phyloP scores from a whole-genome alignment of 139 green algal genomes.

The Zygnema cylindricum region DNA sequence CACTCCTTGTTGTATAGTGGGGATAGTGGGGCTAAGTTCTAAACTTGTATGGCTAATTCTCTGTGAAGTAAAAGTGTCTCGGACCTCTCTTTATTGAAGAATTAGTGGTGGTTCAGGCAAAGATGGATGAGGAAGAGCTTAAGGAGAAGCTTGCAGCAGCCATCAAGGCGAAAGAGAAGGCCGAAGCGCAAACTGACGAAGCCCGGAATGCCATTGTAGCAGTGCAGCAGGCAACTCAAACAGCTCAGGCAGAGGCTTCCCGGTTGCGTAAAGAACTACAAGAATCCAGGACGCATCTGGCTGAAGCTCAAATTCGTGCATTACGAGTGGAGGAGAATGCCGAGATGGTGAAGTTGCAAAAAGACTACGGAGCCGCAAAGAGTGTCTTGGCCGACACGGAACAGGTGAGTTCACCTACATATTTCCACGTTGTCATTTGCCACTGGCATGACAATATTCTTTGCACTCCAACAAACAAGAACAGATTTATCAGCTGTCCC shows the following conservation, averaged over 20 bases:
- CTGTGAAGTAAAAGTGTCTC: too few species aligned
- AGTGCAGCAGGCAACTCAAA: neutral
- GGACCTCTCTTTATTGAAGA: too few species aligned
- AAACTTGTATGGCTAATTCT: too few species aligned
- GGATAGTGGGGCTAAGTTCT: too few species aligned
- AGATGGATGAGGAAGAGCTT: constrained; percentile 43
- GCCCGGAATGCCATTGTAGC: neutral
- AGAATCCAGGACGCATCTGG: neutral
- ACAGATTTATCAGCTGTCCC: too few species aligned
- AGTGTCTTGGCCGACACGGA: constrained; percentile 30
- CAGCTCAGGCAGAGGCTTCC: constrained; percentile 6
- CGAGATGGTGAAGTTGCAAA: constrained; percentile 19
- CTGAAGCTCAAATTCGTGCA: neutral
- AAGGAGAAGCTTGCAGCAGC: constrained; percentile 39
- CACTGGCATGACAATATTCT: too few species aligned
- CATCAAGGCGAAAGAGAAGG: constrained; percentile 1
- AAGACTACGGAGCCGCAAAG: constrained; percentile 23
- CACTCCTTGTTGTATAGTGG: too few species aligned
- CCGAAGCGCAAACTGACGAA: constrained; percentile 15
- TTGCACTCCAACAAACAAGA: too few species aligned
- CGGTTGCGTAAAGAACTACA: constrained; percentile 22
- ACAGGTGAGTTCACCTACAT: constrained; percentile 46
- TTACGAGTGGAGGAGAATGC: constrained; percentile 21
- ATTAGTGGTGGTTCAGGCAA: too few species aligned
- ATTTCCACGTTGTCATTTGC: too few species aligned